Percentiles rank a stretch among this genome's conserved stretches.
Evolutionary conservation across 306 rosid genomes (phyloP).

Genomic region (Lathyrus oleraceus): DNA sequence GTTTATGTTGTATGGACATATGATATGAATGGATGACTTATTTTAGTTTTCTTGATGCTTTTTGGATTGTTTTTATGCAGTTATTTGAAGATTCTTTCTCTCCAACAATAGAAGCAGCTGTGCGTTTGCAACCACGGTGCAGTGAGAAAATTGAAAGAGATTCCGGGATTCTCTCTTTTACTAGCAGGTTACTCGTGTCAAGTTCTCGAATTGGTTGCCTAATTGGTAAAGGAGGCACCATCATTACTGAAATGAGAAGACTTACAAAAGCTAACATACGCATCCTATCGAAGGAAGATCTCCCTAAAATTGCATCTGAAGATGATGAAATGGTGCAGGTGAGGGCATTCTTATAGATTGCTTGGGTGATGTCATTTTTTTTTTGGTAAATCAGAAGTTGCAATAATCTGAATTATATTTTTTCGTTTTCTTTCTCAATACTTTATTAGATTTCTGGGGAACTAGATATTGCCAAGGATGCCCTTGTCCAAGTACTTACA

Average conservation of each 20-base stretch:
- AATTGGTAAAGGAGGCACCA: conserved; percentile 92
- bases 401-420: conserved; percentile 24
- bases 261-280: conserved; percentile 89
- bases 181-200: conserved; percentile 85
- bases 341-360: conserved; percentile 16
- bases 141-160: conserved; percentile 96
- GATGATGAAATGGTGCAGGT: conserved; percentile 99
- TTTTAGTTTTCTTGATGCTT: conserved; percentile 10
- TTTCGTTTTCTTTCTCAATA: neutral
- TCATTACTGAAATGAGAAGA: conserved; percentile 90
- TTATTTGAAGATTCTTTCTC: conserved; percentile 82
- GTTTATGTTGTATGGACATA: neutral
- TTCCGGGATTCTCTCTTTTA: conserved; percentile 84
- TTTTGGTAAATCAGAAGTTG: neutral
- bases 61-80: conserved; percentile 43
- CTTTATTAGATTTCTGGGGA: conserved; percentile 82
- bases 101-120: conserved; percentile 86
- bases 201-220: conserved; percentile 94
- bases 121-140: conserved; percentile 90
- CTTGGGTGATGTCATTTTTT: neutral
- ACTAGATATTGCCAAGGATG: conserved; percentile 89
- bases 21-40: neutral
- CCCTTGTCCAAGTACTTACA: conserved; percentile 85
- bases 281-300: conserved; percentile 76
- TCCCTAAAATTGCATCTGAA: conserved; percentile 87